phyloP scores from a whole-genome alignment of 148 eudicot species.

The Silene latifolia region DNA sequence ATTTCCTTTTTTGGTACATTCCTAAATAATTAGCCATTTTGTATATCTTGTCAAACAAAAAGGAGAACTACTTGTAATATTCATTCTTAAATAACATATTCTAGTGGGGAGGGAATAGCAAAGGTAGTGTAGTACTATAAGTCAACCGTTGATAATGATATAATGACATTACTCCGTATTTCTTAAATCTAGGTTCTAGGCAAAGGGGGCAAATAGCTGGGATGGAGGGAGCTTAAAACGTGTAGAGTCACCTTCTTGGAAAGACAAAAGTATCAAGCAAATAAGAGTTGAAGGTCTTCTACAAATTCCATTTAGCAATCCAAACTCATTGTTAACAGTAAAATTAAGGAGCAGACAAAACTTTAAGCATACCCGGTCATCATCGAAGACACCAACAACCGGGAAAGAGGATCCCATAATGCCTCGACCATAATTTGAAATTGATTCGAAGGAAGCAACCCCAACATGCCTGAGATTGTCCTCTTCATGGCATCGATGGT shows the following conservation, averaged over 20 bases:
- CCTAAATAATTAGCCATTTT: neutral
- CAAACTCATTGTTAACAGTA: neutral
- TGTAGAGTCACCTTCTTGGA: neutral
- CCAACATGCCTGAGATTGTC: constrained; percentile 94
- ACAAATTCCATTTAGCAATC: neutral
- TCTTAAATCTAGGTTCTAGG: too few relatives aligned
- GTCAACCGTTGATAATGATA: neutral
- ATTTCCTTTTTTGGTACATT: too few relatives aligned
- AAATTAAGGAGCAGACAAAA: neutral
- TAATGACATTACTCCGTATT: neutral
- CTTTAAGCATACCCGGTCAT: constrained; percentile 75
- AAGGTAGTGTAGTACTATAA: neutral
- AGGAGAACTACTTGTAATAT: neutral
- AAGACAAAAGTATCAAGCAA: neutral
- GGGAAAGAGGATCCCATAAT: constrained; percentile 88
- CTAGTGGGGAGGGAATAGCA: neutral
- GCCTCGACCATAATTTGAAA: constrained; percentile 90
- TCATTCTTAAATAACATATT: neutral
- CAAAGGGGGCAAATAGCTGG: neutral
- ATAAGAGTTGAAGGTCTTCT: neutral
- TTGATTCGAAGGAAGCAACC: constrained; percentile 92
- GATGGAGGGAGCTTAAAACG: neutral
- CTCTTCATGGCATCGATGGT: constrained; percentile 98
- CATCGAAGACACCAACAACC: constrained; percentile 83
- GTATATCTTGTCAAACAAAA: neutral